phyloP scores from a whole-genome alignment of 1,284 basidiomycete species.

The Moesziomyces antarcticus region DNA sequence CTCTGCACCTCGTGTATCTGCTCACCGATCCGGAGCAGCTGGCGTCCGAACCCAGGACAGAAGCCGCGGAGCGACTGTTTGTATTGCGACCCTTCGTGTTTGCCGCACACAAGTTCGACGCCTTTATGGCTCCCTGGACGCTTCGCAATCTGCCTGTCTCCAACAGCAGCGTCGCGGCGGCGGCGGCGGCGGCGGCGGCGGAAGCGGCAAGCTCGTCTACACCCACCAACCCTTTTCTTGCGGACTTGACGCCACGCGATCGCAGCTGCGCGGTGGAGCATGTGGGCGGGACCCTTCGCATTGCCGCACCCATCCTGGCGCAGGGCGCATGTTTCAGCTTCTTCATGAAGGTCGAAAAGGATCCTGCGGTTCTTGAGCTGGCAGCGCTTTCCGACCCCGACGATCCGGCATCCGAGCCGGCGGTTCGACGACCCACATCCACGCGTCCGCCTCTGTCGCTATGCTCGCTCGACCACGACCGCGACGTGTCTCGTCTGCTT shows the following conservation, averaged over 20 bases:
- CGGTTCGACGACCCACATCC: conserved; percentile 24
- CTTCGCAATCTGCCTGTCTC: conserved; percentile 41
- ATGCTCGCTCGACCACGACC: conserved; percentile 56
- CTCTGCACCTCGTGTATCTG: conserved; percentile 70
- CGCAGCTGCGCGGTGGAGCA: conserved; percentile 67
- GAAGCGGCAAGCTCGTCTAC: neutral
- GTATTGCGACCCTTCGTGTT: conserved; percentile 72
- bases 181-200: too few species aligned
- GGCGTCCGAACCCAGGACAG: conserved; percentile 66
- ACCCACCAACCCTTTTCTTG: conserved; percentile 67
- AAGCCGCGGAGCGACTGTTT: conserved; percentile 71
- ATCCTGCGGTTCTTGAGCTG: conserved; percentile 59
- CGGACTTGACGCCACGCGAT: conserved; percentile 69
- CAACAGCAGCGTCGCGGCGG: neutral
- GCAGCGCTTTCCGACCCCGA: conserved; percentile 33
- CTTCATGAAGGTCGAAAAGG: conserved; percentile 68
- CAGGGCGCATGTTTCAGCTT: conserved; percentile 68
- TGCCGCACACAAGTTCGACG: conserved; percentile 72
- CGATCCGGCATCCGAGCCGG: conserved; percentile 16
- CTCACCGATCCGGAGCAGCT: conserved; percentile 65
- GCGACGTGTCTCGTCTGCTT: conserved; percentile 50
- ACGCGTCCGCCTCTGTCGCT: conserved; percentile 39
- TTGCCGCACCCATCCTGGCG: conserved; percentile 62
- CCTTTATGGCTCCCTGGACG: conserved; percentile 72
- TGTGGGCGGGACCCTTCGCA: conserved; percentile 65